Base-by-base conservation (phyloP, 169 alveolate genomes). In the Cryptosporidium felis region DNA sequence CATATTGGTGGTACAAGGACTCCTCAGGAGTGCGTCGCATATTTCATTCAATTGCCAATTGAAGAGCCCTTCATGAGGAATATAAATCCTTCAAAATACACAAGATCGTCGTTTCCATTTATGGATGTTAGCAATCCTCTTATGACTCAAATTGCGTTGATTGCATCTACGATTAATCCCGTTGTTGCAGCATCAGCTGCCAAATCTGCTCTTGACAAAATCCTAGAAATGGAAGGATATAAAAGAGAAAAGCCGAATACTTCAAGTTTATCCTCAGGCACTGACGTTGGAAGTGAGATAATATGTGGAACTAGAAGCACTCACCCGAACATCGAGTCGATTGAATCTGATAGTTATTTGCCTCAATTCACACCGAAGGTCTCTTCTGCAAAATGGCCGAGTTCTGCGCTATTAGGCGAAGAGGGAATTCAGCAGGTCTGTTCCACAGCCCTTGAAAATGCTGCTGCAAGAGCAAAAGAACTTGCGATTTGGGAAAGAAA, bases 101-200 rank as follows among this genome's bases (percentile, higher is more conserved):
- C 81, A 12, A 62, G 21, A 40, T 23, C 58, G 18, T 74, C 85
- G 41, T 74, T 59, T 23, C 92, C 92, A 2, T 89, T 89, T 82
- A 60, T 46, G 80, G 80, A 63, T 61, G 81, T 89, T 34, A 41
- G 90, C 21, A 89, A 89, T 53, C 92, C 92, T 0, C 56, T 89
- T 46, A 58, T 82, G 90, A 65, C 92, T 8, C 92, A 66, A 30
- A 60, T 89, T 5, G 92, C 91, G 30, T 44, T 89, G 47, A 62
- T 89, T 46, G 91, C 92, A 18, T 89, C 92, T 3, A 42, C 62
- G 3, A 79, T 89, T 3, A 82, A 89, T 56, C 92, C 92, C 10
- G 74, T 80, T 1, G 90, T 89, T 1, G 91, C 92, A 5, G 92
- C 92, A 23, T 81, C 90, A 8, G 92, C 92, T 1, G 92, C 92